phyloP scores from a whole-genome alignment of 108 stramenopile species.

The Discostella stelligeroides region DNA sequence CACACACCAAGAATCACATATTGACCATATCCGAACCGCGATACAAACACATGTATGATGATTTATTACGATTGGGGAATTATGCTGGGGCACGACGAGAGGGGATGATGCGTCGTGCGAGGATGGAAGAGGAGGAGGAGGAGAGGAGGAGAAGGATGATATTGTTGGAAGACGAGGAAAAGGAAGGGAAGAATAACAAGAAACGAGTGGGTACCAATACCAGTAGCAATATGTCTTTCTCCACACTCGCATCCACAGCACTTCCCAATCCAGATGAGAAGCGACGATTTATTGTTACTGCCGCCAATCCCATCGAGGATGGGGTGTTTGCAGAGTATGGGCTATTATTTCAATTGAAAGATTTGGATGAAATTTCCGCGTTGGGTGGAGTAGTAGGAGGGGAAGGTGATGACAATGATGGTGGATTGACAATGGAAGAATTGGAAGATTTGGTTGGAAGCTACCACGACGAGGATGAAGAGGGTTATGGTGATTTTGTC shows the following conservation, averaged over 20 bases:
- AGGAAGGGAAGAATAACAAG: too few relatives aligned
- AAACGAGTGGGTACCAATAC: neutral
- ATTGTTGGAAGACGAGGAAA: too few relatives aligned
- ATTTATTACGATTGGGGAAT: slow-evolving; percentile 29
- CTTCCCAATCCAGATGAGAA: slow-evolving; percentile 40
- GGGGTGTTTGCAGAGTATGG: slow-evolving; percentile 46
- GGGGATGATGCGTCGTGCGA: slow-evolving; percentile 29
- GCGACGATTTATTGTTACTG: slow-evolving; percentile 38
- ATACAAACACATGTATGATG: slow-evolving; percentile 39
- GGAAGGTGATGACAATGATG: neutral
- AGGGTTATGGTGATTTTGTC: neutral
- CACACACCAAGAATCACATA: slow-evolving; percentile 35
- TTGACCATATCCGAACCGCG: slow-evolving; percentile 37
- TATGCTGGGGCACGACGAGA: slow-evolving; percentile 28
- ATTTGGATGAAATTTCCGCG: slow-evolving; percentile 43
- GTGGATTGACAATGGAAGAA: slow-evolving; percentile 24
- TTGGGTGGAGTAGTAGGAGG: slow-evolving; percentile 14
- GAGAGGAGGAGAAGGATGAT: too few relatives aligned
- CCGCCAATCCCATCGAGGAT: slow-evolving; percentile 31
- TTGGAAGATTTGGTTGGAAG: slow-evolving; percentile 24
- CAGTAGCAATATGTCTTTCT: neutral
- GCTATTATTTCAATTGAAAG: slow-evolving; percentile 31
- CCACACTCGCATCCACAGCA: neutral
- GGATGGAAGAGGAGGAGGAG: slow-evolving; percentile 1
- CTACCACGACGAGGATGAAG: neutral